Percentiles rank a stretch among this genome's conserved stretches.
Evolutionary conservation across 2,329 filamentous ascomycete species (phyloP).

Genomic region (Neopestalotiopsis clavispora): DNA sequence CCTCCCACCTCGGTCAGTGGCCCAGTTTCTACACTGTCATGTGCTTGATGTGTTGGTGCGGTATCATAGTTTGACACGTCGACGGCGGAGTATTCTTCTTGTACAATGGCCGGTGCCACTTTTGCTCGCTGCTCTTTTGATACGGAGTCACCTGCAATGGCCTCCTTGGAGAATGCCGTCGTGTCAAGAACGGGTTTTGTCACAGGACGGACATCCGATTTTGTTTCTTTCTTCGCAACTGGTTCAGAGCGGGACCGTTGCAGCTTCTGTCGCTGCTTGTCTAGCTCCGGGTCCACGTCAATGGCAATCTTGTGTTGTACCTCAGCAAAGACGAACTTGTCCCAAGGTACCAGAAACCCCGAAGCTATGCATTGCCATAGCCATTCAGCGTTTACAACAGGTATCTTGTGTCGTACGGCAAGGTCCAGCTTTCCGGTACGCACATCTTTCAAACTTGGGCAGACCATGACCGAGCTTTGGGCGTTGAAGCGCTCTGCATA

Average conservation of each 20-base stretch:
- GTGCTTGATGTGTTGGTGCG: slow-evolving; percentile 42
- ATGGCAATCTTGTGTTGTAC: slow-evolving; percentile 38
- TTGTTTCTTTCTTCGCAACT: slow-evolving; percentile 21
- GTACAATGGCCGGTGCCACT: slow-evolving; percentile 17
- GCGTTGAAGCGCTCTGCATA: slow-evolving; percentile 80
- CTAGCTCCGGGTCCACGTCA: slow-evolving; percentile 20
- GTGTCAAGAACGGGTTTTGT: slow-evolving; percentile 41
- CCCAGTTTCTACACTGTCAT: slow-evolving; percentile 29
- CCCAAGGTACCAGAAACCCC: slow-evolving; percentile 51
- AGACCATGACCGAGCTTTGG: slow-evolving; percentile 79
- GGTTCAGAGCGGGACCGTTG: slow-evolving; percentile 28
- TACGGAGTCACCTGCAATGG: not conserved
- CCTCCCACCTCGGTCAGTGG: slow-evolving; percentile 48
- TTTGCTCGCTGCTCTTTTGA: not conserved
- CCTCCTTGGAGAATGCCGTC: slow-evolving; percentile 42
- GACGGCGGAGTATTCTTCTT: slow-evolving; percentile 21
- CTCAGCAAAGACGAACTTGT: slow-evolving; percentile 53
- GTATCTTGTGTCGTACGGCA: slow-evolving; percentile 75
- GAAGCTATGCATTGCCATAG: slow-evolving; percentile 79
- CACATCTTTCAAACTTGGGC: slow-evolving; percentile 61
- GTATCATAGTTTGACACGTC: slow-evolving; percentile 42
- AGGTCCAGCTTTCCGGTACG: slow-evolving; percentile 78
- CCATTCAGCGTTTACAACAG: slow-evolving; percentile 83
- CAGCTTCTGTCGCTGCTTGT: slow-evolving; percentile 24
- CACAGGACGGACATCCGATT: slow-evolving; percentile 22